phyloP scores from a whole-genome alignment of 371 early-diverging fungal species.

The Capillidium rhysosporum region DNA sequence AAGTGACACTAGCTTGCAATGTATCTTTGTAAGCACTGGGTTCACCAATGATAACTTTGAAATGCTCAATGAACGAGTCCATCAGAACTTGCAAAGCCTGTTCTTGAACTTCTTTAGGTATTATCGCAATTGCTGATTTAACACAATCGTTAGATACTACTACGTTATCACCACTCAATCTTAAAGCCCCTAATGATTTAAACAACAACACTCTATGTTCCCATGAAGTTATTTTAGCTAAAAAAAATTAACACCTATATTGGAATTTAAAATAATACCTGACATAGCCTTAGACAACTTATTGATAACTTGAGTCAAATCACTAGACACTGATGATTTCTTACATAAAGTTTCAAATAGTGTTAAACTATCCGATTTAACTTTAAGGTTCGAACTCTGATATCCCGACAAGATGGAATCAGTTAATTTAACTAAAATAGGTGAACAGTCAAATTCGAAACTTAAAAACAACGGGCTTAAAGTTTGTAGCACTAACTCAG shows the following conservation, averaged over 20 bases:
- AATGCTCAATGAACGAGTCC: neutral
- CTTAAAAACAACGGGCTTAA: constrained; percentile 8
- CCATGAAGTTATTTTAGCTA: constrained; percentile 4
- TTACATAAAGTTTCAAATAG: neutral
- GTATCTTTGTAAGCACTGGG: neutral
- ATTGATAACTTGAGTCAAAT: neutral
- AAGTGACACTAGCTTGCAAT: neutral
- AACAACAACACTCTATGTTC: neutral
- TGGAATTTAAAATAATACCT: neutral
- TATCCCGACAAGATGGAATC: neutral
- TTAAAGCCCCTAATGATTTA: neutral
- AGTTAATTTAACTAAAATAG: neutral
- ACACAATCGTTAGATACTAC: neutral
- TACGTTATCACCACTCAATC: too few relatives aligned
- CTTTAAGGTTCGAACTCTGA: neutral
- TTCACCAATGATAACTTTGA: neutral
- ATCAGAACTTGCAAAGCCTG: neutral
- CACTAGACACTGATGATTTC: neutral
- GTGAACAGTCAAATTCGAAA: constrained; percentile 1
- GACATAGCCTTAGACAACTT: neutral
- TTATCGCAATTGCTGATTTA: neutral
- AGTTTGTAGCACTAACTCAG: constrained; percentile 55
- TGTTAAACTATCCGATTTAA: neutral
- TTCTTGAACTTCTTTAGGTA: constrained; percentile 6
- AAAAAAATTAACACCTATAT: neutral